These are phyloP conservation scores for Leishmania amazonensis DNA, from an alignment of 208 protist species.

Conservation along the genomic window DNA sequence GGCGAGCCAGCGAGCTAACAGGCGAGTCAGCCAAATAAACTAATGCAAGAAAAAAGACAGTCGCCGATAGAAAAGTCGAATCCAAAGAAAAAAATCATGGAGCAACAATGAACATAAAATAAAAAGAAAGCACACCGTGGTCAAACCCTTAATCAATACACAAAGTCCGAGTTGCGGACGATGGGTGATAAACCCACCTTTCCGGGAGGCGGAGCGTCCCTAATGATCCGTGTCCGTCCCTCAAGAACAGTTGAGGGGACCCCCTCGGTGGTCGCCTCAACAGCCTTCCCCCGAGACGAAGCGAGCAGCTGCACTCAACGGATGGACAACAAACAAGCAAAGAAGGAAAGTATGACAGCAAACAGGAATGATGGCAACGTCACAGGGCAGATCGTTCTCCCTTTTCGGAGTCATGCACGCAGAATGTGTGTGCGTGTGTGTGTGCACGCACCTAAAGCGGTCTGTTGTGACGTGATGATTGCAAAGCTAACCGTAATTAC, in stretches of 20 bases:
- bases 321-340: neutral
- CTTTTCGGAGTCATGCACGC: neutral
- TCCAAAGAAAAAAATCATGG: slow-evolving; percentile 11
- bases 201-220: too few species aligned
- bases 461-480: neutral
- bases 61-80: neutral
- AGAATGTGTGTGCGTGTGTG: neutral
- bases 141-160: neutral
- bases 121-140: slow-evolving; percentile 1
- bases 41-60: neutral
- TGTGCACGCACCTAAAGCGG: neutral
- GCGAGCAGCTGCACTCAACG: neutral
- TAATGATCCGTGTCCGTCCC: neutral
- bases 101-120: slow-evolving; percentile 11
- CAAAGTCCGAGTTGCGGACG: neutral
- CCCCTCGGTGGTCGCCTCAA: neutral
- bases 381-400: neutral
- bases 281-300: neutral
- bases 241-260: neutral
- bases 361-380: neutral
- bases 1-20: neutral
- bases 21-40: neutral
- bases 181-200: neutral
- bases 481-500: neutral
- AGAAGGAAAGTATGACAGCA: neutral